Percentiles rank a stretch among this genome's conserved stretches.
phyloP scores from a whole-genome alignment of 768 basidiomycete species.

The Lepiota brunneoincarnata region DNA sequence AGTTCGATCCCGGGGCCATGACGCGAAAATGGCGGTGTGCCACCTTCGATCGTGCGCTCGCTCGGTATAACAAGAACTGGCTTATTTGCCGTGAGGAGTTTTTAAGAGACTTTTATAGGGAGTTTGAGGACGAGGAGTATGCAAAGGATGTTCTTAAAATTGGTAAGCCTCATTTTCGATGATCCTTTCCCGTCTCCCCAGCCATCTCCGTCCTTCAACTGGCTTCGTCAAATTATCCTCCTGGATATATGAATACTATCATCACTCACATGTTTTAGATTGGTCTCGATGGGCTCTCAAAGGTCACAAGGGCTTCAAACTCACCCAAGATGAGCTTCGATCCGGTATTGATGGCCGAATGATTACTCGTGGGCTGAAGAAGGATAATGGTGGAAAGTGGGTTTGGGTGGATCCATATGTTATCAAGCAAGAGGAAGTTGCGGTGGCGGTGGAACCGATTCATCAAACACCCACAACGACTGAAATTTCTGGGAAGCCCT shows the following conservation, averaged over 20 bases:
- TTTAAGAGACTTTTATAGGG: conserved; percentile 34
- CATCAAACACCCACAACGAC: not conserved
- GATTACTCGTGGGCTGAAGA: conserved; percentile 27
- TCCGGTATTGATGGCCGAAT: conserved; percentile 30
- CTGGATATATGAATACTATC: not conserved
- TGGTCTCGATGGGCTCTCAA: conserved; percentile 37
- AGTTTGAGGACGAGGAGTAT: conserved; percentile 43
- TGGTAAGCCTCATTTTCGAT: conserved; percentile 22
- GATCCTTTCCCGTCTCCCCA: not conserved
- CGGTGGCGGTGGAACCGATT: not conserved
- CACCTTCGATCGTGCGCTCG: conserved; percentile 40
- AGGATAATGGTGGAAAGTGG: conserved; percentile 18
- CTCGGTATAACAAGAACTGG: conserved; percentile 41
- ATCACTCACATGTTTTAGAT: conserved; percentile 21
- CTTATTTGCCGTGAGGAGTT: conserved; percentile 36
- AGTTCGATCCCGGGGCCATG: conserved; percentile 8
- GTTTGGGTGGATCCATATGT: conserved; percentile 14
- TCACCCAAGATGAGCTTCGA: conserved; percentile 33
- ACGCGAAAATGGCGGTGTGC: conserved; percentile 32
- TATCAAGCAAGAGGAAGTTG: conserved; percentile 9
- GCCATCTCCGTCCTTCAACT: not conserved
- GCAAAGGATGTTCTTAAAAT: conserved; percentile 34
- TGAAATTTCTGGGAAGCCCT: not conserved
- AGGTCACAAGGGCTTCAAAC: conserved; percentile 39
- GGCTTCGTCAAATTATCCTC: not conserved